These are phyloP conservation scores for Nothophytophthora sp. DNA, from an alignment of 352 stramenopile species.

Conservation along the genomic window DNA sequence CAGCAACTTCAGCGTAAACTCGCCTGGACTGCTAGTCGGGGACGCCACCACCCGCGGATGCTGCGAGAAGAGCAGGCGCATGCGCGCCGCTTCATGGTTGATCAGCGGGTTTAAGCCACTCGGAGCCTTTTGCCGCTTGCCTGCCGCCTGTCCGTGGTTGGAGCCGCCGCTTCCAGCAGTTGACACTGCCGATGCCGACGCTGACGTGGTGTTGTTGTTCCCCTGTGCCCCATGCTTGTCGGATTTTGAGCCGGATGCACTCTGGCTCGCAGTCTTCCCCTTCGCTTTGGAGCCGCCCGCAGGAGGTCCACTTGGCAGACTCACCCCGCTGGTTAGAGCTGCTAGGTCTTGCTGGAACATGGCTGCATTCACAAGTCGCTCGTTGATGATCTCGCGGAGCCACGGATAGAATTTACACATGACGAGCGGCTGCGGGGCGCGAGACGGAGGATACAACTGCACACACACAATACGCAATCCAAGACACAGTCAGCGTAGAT, in stretches of 20 bases:
- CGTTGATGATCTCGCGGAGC: constrained; percentile 86
- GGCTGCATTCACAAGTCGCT: constrained; percentile 70
- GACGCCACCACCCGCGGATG: constrained; percentile 41
- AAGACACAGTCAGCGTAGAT: background rate
- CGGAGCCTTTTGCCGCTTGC: constrained; percentile 46
- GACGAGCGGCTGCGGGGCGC: constrained; percentile 67
- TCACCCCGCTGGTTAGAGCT: background rate
- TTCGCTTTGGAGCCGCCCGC: constrained; percentile 36
- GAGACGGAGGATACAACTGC: constrained; percentile 79
- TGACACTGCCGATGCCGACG: no score
- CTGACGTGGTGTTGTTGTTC: constrained; percentile 4
- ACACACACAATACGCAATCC: constrained; percentile 5
- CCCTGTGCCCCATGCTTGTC: constrained; percentile 23
- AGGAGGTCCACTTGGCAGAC: constrained; percentile 7
- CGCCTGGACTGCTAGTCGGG: constrained; percentile 58
- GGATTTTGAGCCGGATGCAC: constrained; percentile 17
- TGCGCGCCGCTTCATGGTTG: constrained; percentile 57
- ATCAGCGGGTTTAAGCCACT: constrained; percentile 45
- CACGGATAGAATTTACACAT: constrained; percentile 89
- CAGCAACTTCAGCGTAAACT: constrained; percentile 74
- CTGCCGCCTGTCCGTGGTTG: constrained; percentile 9
- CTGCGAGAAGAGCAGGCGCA: constrained; percentile 52
- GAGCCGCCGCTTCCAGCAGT: constrained; percentile 5
- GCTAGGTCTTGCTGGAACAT: constrained; percentile 61
- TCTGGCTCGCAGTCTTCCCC: constrained; percentile 32